Evolutionary conservation across 805 yeast species (phyloP).

Genomic region (Starmerella etchellsii): DNA sequence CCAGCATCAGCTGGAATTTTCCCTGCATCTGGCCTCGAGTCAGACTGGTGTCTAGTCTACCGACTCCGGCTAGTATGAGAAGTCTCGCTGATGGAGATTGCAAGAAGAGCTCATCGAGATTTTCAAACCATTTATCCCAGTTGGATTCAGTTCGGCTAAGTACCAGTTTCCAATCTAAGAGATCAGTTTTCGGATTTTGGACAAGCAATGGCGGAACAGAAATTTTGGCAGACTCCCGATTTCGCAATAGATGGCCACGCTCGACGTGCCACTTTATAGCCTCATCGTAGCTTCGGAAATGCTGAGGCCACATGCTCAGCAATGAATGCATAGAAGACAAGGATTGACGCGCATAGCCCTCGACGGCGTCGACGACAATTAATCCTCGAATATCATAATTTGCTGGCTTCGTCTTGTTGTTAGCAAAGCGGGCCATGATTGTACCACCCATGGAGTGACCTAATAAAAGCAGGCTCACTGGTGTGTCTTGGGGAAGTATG

Average conservation of each 20-base stretch:
- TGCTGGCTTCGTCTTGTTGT: constrained; percentile 1
- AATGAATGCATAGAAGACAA: constrained; percentile 55
- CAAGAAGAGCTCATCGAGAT: constrained; percentile 45
- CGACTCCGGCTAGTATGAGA: constrained; percentile 76
- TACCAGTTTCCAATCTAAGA: constrained; percentile 50
- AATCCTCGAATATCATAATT: constrained; percentile 44
- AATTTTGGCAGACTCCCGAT: constrained; percentile 48
- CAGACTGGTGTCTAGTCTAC: constrained; percentile 68
- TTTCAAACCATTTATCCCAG: constrained; percentile 76
- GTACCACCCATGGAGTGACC: constrained; percentile 96
- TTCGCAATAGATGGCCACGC: constrained; percentile 40
- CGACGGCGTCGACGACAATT: constrained; percentile 80
- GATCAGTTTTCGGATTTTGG: constrained; percentile 21
- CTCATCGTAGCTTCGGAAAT: constrained; percentile 38
- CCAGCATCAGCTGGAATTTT: constrained; percentile 70
- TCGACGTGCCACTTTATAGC: constrained; percentile 74
- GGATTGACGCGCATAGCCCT: constrained; percentile 74
- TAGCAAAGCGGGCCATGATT: constrained; percentile 46
- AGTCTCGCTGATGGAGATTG: constrained; percentile 47
- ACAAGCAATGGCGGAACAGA: constrained; percentile 64
- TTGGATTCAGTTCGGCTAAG: constrained; percentile 45
- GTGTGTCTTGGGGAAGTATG: constrained; percentile 26
- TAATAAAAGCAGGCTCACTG: constrained; percentile 38
- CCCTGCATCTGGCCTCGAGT: constrained; percentile 99
- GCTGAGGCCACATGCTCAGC: constrained; percentile 48